Conservation (phyloP, 257 asterid species). For the Ilex aquifolium region DNA sequence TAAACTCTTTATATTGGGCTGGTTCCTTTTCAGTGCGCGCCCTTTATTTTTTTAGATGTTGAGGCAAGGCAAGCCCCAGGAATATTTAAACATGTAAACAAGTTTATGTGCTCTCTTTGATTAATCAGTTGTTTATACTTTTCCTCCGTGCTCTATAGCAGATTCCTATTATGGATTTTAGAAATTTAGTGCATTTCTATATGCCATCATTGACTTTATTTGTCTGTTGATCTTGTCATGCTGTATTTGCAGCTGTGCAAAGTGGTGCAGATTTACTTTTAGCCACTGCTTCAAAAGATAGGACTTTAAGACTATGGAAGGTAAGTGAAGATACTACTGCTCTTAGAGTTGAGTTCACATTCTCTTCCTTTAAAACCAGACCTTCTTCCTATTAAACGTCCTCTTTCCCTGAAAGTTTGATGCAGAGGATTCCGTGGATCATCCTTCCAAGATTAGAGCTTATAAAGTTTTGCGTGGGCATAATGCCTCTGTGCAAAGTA, state of each 20-base stretch:
- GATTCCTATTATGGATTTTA: too few species aligned
- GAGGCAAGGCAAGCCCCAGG: too few species aligned
- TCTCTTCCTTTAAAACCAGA: conserved; percentile 21
- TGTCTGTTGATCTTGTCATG: conserved; percentile 9
- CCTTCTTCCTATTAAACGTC: conserved; percentile 31
- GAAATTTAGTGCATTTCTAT: not conserved
- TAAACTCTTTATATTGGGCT: too few species aligned
- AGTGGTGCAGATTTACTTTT: conserved; percentile 44
- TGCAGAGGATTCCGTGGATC: conserved; percentile 39
- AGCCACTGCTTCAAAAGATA: conserved; percentile 92
- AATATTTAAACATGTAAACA: too few species aligned
- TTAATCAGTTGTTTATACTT: too few species aligned
- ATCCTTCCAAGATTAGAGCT: conserved; percentile 53
- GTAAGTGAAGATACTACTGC: conserved; percentile 33
- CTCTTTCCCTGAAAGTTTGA: conserved; percentile 47
- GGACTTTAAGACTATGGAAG: conserved; percentile 86
- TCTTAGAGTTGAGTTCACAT: conserved; percentile 2
- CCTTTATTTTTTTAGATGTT: too few species aligned
- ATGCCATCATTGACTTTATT: not conserved
- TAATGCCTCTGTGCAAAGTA: conserved; percentile 73
- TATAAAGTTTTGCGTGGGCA: conserved; percentile 72
- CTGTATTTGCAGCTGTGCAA: conserved; percentile 26
- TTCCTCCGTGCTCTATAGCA: too few species aligned
- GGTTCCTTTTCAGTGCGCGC: too few species aligned
- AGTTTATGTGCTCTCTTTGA: too few species aligned